Percentiles rank a stretch among this genome's conserved stretches.
Evolutionary conservation across 176 grass and related monocot species (phyloP).

Genomic region (Carex pumila): DNA sequence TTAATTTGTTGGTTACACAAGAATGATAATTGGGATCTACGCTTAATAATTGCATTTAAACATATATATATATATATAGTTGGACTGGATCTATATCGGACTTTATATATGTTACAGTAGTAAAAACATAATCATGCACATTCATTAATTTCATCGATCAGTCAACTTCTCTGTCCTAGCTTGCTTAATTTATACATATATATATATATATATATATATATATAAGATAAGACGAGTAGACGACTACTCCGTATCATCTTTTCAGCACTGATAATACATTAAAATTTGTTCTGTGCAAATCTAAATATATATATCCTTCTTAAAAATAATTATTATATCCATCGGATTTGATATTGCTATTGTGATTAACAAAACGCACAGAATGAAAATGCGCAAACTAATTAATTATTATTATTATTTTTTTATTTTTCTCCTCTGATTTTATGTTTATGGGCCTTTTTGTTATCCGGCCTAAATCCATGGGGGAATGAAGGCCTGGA

Average conservation of each 20-base stretch:
- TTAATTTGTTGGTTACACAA: not conserved
- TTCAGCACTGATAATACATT: not conserved
- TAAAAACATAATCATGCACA: too few species aligned
- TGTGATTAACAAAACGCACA: not conserved
- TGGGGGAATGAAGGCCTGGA: not conserved
- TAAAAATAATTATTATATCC: not conserved
- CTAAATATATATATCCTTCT: not conserved
- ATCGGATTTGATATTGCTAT: not conserved
- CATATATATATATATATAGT: too few species aligned
- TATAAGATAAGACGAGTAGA: too few species aligned
- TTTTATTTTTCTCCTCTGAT: not conserved
- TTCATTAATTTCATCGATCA: not conserved
- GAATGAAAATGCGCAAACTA: not conserved
- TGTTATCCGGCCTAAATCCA: not conserved
- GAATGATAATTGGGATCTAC: not conserved
- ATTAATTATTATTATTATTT: too few species aligned
- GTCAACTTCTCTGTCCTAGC: not conserved
- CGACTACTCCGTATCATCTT: too few species aligned
- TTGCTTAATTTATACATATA: too few species aligned
- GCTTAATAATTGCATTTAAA: not conserved
- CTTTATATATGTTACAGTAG: not conserved
- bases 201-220: too few species aligned
- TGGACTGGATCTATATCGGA: not conserved
- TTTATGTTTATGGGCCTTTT: not conserved
- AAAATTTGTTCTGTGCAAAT: not conserved